A percentile compares a stretch with the other conserved stretches of the same genome.
phyloP scores from a whole-genome alignment of 148 eudicot species.

The Tetragonia tetragonoides region DNA sequence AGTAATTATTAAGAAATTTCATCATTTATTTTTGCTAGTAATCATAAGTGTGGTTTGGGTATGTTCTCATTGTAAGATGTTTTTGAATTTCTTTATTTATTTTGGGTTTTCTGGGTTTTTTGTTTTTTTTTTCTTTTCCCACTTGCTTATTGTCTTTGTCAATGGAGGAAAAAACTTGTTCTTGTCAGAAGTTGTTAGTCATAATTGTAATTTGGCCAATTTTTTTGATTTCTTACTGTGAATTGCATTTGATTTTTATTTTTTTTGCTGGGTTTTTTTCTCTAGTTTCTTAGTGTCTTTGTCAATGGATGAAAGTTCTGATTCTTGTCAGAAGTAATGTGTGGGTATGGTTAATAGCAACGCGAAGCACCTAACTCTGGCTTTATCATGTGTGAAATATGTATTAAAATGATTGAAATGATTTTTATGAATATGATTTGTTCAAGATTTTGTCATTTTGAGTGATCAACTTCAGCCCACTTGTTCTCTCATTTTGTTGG shows the following conservation, averaged over 20 bases:
- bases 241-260: too few species aligned
- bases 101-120: neutral
- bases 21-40: neutral
- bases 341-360: slow-evolving; percentile 19
- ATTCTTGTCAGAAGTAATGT: slow-evolving; percentile 16
- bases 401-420: neutral
- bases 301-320: slow-evolving; percentile 7
- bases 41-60: neutral
- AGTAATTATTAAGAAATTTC: slow-evolving; percentile 1
- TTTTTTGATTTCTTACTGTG: too few species aligned
- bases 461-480: slow-evolving; percentile 15
- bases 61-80: neutral
- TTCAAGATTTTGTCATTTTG: slow-evolving; percentile 19
- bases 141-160: neutral
- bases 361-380: slow-evolving; percentile 24
- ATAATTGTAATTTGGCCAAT: too few species aligned
- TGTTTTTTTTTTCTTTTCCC: too few species aligned
- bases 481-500: slow-evolving; percentile 17
- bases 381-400: neutral
- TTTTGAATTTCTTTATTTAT: too few species aligned
- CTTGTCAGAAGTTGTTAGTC: neutral
- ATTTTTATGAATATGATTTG: slow-evolving; percentile 8
- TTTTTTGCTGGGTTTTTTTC: too few species aligned
- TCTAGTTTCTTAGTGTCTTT: neutral
- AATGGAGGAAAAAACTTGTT: slow-evolving; percentile 8